Evolutionary conservation across 2,329 filamentous ascomycete genomes (phyloP).

Genomic region (Aspergillus pseudoglaucus): DNA sequence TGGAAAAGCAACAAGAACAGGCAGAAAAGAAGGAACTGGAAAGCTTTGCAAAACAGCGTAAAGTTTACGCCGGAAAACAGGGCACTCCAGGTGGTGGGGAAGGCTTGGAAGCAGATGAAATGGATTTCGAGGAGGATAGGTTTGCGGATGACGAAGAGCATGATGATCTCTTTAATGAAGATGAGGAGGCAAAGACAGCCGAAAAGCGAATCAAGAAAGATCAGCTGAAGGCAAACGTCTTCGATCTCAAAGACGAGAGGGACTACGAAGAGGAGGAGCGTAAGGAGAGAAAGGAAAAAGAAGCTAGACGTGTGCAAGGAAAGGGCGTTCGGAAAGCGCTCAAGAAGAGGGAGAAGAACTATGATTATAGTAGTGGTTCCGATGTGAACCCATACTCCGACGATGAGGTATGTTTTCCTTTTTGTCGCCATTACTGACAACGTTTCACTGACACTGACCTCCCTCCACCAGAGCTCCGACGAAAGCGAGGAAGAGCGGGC

Average conservation of each 20-base stretch:
- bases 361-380: constrained; percentile 72
- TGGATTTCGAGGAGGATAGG: constrained; percentile 63
- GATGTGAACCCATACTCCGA: constrained; percentile 53
- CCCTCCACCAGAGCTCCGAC: constrained; percentile 46
- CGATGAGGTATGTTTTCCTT: constrained; percentile 37
- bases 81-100: constrained; percentile 39
- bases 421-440: constrained; percentile 18
- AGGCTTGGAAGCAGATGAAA: constrained; percentile 56
- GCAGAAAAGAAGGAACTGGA: constrained; percentile 54
- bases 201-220: constrained; percentile 69
- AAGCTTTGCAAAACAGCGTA: constrained; percentile 43
- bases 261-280: constrained; percentile 63
- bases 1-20: constrained; percentile 52
- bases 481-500: constrained; percentile 60
- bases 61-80: constrained; percentile 41
- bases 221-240: constrained; percentile 81
- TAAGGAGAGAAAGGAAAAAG: constrained; percentile 56
- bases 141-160: constrained; percentile 89
- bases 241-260: constrained; percentile 68
- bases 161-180: constrained; percentile 68
- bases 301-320: constrained; percentile 63
- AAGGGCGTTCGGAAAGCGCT: constrained; percentile 75
- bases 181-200: constrained; percentile 70
- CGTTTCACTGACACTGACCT: constrained; percentile 4
- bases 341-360: constrained; percentile 77